A percentile compares a stretch with the other conserved stretches of the same genome.
Evolutionary conservation across 129 eudicot species (phyloP).

Genomic region (Saussurea involucrata): DNA sequence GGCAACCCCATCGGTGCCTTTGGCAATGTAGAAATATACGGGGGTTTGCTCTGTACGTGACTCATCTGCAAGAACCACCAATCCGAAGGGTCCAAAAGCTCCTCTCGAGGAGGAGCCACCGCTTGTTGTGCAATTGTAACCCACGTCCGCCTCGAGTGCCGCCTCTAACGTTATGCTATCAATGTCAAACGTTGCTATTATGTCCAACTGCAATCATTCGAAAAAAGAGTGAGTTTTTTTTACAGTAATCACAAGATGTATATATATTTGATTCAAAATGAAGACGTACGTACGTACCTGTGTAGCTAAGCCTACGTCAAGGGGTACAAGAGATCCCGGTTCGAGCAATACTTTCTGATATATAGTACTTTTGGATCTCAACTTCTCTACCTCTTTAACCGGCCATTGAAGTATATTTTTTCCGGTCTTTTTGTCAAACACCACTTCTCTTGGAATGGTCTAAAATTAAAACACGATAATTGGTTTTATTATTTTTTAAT

Average conservation of each 20-base stretch:
- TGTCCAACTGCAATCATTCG: slow-evolving; percentile 57
- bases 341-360: slow-evolving; percentile 35
- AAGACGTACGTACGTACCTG: slow-evolving; percentile 41
- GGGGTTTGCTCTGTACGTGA: slow-evolving; percentile 68
- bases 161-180: slow-evolving; percentile 40
- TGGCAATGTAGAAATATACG: slow-evolving; percentile 69
- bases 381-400: slow-evolving; percentile 64
- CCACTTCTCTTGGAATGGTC: slow-evolving; percentile 88
- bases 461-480: slow-evolving; percentile 12
- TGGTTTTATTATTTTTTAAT: no score
- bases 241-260: not conserved
- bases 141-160: slow-evolving; percentile 39
- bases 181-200: slow-evolving; percentile 59
- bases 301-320: slow-evolving; percentile 52
- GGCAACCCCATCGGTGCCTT: slow-evolving; percentile 50
- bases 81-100: slow-evolving; percentile 78
- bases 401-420: slow-evolving; percentile 87
- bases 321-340: slow-evolving; percentile 80
- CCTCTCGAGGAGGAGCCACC: slow-evolving; percentile 69
- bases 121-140: slow-evolving; percentile 68
- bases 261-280: not conserved
- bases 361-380: slow-evolving; percentile 34
- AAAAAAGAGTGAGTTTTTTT: not conserved
- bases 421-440: slow-evolving; percentile 69
- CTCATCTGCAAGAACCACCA: slow-evolving; percentile 72